Conservation (phyloP, 129 eudicot genomes). For the Chrysanthemum makinoi region DNA sequence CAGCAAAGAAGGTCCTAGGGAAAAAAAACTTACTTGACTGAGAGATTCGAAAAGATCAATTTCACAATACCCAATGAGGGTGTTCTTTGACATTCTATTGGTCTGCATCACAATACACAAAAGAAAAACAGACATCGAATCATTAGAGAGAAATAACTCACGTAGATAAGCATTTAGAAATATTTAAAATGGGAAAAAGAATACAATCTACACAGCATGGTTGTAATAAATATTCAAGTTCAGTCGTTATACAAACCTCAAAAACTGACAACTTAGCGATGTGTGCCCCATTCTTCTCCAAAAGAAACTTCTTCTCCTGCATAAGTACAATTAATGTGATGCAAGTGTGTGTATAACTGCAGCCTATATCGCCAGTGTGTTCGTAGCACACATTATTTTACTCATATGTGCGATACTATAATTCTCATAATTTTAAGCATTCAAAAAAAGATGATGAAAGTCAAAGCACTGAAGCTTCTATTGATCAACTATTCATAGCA, state of each 20-base stretch:
- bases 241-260: constrained; percentile 56
- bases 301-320: constrained; percentile 85
- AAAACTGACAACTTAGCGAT: constrained; percentile 74
- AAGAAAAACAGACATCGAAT: constrained; percentile 1
- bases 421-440: background rate
- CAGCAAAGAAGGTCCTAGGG: background rate
- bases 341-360: constrained; percentile 10
- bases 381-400: background rate
- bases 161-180: background rate
- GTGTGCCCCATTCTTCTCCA: constrained; percentile 86
- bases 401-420: background rate
- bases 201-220: too few species aligned
- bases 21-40: constrained; percentile 50
- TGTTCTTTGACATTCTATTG: constrained; percentile 71
- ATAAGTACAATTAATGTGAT: constrained; percentile 21
- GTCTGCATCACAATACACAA: constrained; percentile 53
- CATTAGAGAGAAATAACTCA: constrained; percentile 3
- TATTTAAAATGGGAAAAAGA: too few species aligned
- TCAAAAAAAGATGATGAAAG: background rate
- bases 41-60: constrained; percentile 70
- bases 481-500: background rate
- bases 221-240: too few species aligned
- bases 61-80: constrained; percentile 83
- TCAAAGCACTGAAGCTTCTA: background rate
- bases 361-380: background rate